Base-by-base conservation (phyloP, 768 basidiomycete genomes). In the Cyathus striatus region DNA sequence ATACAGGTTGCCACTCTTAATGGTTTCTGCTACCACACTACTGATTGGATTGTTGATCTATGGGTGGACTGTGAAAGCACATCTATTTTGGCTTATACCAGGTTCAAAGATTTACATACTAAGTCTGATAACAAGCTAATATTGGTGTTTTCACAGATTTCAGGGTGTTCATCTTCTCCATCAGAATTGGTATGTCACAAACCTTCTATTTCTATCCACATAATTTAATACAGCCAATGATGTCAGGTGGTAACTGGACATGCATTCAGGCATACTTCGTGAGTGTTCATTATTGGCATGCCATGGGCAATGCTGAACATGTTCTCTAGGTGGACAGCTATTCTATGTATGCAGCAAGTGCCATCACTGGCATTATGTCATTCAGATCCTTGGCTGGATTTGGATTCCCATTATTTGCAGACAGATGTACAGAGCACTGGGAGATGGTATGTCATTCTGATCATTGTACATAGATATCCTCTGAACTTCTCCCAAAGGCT, bases 241-340 rank as follows among this genome's bases (percentile, higher is more conserved):
- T 6, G 33, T 25, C 18, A 64, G 61, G 62, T 37, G 65, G 59
- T 34, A 65, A 66, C 41, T 65, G 63, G 62, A 63, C 62, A n/a
- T 67, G 66, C 33, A 74, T 79, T 23, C 77, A 80, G 49, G 74
- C 76, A 10, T 83, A 83, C 40, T 58, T 81, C 36, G 73, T 83
- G 38, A 58, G 73, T 45, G n/a, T 7, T 7, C 66, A 64, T 47
- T 61, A 16, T 68, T 35, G 10, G 10, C 17, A 36, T 36, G n/a
- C n/a, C n/a, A n/a, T n/a, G n/a, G n/a, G n/a, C n/a, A n/a, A n/a
- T n/a, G n/a, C n/a, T n/a, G n/a, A n/a, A n/a, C n/a, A n/a, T n/a
- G n/a, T 36, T 10, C 10, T 30, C 23, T 42, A 91, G 62, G 81
- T 91, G 40, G 88, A 90, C 61, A 86, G 81, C 53, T 92, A 92